phyloP scores from a whole-genome alignment of 257 asterid species.

The Striga asiatica region DNA sequence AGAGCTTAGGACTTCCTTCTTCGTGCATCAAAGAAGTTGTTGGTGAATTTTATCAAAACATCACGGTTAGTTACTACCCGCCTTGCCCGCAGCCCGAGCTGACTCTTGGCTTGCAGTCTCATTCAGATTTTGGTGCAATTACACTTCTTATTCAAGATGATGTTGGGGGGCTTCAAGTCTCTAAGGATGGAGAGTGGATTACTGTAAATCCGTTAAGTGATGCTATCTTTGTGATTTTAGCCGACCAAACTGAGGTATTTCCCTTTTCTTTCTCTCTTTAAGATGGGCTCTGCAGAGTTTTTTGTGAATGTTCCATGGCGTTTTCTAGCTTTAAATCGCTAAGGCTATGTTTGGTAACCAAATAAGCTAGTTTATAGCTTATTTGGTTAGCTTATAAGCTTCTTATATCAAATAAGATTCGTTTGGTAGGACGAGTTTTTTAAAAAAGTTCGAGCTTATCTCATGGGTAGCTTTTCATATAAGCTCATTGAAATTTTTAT shows the following conservation, averaged over 20 bases:
- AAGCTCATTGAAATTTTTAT: too few species aligned
- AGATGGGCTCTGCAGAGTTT: too few species aligned
- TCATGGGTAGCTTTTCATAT: too few species aligned
- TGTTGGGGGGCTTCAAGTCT: conserved; percentile 84
- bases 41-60: conserved; percentile 81
- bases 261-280: neutral
- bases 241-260: conserved; percentile 90
- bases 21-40: conserved; percentile 49
- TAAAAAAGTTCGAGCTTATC: too few species aligned
- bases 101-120: conserved; percentile 89
- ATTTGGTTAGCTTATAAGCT: too few species aligned
- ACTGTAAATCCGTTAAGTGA: conserved; percentile 40
- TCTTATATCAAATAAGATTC: too few species aligned
- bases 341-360: too few species aligned
- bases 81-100: conserved; percentile 96
- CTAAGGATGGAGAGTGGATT: conserved; percentile 76
- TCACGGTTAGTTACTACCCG: conserved; percentile 78
- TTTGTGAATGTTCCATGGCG: neutral
- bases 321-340: neutral
- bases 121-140: conserved; percentile 76
- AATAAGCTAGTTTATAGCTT: too few species aligned
- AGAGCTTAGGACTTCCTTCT: conserved; percentile 53
- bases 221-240: conserved; percentile 72
- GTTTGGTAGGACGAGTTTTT: too few species aligned
- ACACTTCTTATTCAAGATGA: conserved; percentile 91